Evolutionary conservation across 2,329 filamentous ascomycete species (phyloP).

Genomic region (Fusarium solani-melongenae): DNA sequence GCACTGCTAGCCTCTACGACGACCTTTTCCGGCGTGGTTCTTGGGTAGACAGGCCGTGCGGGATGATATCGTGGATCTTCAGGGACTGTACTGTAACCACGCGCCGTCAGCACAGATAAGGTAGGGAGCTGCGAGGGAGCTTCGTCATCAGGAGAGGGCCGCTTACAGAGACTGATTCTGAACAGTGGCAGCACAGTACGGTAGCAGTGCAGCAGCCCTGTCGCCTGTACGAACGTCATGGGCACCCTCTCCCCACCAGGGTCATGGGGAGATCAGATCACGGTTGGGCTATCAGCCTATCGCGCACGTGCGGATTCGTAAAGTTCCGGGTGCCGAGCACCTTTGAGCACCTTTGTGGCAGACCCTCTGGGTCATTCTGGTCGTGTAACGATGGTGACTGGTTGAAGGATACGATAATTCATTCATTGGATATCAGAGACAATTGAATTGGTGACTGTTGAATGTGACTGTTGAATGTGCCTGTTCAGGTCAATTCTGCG

Average conservation of each 20-base stretch:
- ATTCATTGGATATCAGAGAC: not conserved
- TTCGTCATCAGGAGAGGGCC: slow-evolving; percentile 22
- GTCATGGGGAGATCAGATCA: slow-evolving; percentile 23
- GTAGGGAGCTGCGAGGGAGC: slow-evolving; percentile 23
- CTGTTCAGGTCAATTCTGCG: not conserved
- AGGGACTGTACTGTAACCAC: not conserved
- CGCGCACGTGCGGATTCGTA: slow-evolving; percentile 26
- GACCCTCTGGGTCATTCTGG: slow-evolving; percentile 1
- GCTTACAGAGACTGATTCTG: not conserved
- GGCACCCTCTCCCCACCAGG: slow-evolving; percentile 21
- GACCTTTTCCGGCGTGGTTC: not conserved
- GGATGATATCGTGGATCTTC: not conserved
- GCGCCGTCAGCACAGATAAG: slow-evolving; percentile 7
- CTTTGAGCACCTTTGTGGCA: not conserved
- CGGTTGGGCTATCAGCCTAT: slow-evolving; percentile 16
- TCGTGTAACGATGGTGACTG: not conserved
- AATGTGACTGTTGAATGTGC: not conserved
- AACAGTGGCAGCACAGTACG: not conserved
- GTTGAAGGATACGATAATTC: not conserved
- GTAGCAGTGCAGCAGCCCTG: not conserved
- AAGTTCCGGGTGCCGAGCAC: not conserved
- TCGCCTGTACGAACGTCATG: slow-evolving; percentile 24
- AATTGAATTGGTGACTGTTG: not conserved
- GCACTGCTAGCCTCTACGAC: slow-evolving; percentile 10
- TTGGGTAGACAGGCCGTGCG: not conserved